A percentile compares a stretch with the other conserved stretches of the same genome.
Conservation (phyloP, 345 rosid species). For the Pistacia vera region DNA sequence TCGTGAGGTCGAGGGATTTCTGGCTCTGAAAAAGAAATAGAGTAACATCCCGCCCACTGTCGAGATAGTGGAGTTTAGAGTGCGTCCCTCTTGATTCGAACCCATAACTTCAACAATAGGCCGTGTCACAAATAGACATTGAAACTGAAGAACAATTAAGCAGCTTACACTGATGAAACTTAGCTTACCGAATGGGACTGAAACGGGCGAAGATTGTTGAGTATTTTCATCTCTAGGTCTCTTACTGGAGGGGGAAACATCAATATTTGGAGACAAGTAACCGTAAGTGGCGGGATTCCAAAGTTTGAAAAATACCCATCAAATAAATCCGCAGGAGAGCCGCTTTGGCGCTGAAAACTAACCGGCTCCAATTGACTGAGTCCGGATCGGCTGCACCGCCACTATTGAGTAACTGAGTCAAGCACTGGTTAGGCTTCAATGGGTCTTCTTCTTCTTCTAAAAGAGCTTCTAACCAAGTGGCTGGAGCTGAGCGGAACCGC, state of each 20-base stretch:
- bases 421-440: conserved; percentile 59
- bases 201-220: conserved; percentile 35
- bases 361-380: conserved; percentile 29
- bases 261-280: conserved; percentile 41
- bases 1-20: too few relatives aligned
- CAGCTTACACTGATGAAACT: background rate
- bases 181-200: conserved; percentile 46
- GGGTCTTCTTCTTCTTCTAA: conserved; percentile 77
- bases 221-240: conserved; percentile 37
- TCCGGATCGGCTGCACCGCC: conserved; percentile 33
- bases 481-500: conserved; percentile 74
- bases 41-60: too few relatives aligned
- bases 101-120: too few relatives aligned
- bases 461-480: conserved; percentile 71
- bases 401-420: conserved; percentile 59
- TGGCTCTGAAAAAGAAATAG: too few relatives aligned
- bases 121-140: too few relatives aligned
- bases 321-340: conserved; percentile 71
- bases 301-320: conserved; percentile 55
- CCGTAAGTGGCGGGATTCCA: conserved; percentile 52
- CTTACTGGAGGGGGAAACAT: conserved; percentile 53
- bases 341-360: conserved; percentile 66
- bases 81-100: too few relatives aligned
- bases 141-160: background rate
- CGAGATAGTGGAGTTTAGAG: too few relatives aligned